Base-by-base conservation (phyloP, 2,329 filamentous ascomycete genomes). In the Emmonsiellopsis sp. region DNA sequence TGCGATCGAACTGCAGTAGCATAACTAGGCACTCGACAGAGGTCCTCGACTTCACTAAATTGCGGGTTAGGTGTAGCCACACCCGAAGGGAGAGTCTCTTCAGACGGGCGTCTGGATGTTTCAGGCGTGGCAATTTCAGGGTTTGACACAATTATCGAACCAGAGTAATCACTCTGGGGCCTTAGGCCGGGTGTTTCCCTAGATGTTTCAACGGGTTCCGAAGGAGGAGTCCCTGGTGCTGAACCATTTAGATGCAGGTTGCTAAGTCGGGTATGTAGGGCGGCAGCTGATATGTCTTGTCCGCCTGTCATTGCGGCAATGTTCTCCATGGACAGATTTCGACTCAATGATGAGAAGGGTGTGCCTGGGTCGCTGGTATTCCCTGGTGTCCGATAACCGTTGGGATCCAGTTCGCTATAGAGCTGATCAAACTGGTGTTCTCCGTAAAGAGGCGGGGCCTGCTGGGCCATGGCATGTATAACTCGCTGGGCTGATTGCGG, bases 361-460 rank as follows among this genome's bases (percentile, higher is more conserved):
- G 89, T 96, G 66, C 81, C 89, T 54, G 89, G 79, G n/a, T 85
- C 84, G 52, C 87, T 73, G 51, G 67, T 67, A 37, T 81, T 74
- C 1, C 79, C 83, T 1, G 89, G 87, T 0, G 87, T 91, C 70
- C 90, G 85, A 66, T 91, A 87, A n/a, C 88, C 89, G 51, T 79
- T 83, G 7, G 82, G 79, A 62, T 95, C 89, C 54, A 96, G 80
- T 57, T 92, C 89, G 60, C 89, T 89, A 71, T 95, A 98, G 1
- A 97, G 77, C 66, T 89, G 85, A 67, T 98, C 93, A 30, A 97
- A 81, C 44, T 87, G 80, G 68, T 97, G 93, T 63, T 92, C 83
- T 55, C 89, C 90, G 63, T 98, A 98, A 40, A 90, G 83, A 0
- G 93, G 93, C n/a, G 93, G 93, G 9, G 92, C 91, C 55, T 86